Conservation (phyloP, 352 stramenopile genomes). For the Globisporangium nunn region DNA sequence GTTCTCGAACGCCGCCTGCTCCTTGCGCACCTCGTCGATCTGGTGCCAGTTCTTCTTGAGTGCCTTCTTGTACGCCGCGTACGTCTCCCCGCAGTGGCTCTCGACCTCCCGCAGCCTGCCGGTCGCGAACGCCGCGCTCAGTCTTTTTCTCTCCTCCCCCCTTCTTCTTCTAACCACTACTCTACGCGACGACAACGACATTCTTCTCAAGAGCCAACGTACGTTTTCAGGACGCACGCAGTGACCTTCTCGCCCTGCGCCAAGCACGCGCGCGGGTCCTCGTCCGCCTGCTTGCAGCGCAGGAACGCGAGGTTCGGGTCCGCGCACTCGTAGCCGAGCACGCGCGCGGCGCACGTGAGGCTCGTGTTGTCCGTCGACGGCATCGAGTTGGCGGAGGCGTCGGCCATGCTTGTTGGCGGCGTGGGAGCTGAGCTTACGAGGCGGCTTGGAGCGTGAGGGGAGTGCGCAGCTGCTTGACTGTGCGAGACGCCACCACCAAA, state of each 20-base stretch:
- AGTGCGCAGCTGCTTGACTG: constrained; percentile 10
- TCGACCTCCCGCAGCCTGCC: constrained; percentile 70
- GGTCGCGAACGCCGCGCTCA: background rate
- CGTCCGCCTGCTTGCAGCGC: constrained; percentile 80
- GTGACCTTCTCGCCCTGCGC: constrained; percentile 85
- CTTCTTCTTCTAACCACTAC: background rate
- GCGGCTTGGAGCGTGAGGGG: too few species aligned
- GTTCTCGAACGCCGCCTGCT: constrained; percentile 76
- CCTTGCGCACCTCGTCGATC: constrained; percentile 79
- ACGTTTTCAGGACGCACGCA: constrained; percentile 82
- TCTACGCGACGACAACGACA: background rate
- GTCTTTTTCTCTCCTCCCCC: background rate
- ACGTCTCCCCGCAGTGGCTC: constrained; percentile 79
- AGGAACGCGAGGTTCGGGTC: constrained; percentile 82
- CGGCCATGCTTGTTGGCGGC: constrained; percentile 20
- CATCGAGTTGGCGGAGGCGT: constrained; percentile 44
- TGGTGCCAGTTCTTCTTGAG: constrained; percentile 88
- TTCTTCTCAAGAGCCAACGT: constrained; percentile 15
- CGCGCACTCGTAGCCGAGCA: constrained; percentile 78
- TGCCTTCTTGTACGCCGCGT: constrained; percentile 82
- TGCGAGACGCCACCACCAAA: constrained; percentile 11
- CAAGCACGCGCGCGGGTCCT: constrained; percentile 76
- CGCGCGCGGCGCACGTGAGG: constrained; percentile 76
- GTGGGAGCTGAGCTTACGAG: background rate
- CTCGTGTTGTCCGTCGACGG: constrained; percentile 85